Conservation (phyloP, 805 yeast genomes). For the Wickerhamiella nectarea region DNA sequence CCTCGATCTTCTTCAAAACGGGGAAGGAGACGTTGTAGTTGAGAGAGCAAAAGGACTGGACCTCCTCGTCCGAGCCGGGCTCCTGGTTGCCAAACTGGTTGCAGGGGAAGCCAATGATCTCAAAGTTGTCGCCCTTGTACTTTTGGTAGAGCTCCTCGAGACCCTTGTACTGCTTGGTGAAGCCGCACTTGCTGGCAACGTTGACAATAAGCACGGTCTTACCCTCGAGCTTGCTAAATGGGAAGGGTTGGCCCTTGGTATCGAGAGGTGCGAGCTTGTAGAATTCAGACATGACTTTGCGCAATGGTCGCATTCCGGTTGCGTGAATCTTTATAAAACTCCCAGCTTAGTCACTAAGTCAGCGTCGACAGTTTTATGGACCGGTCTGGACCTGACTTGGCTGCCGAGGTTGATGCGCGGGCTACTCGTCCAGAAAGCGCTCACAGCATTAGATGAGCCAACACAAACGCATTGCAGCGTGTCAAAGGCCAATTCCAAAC, state of each 20-base stretch:
- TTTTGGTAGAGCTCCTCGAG: constrained; percentile 54
- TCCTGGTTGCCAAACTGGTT: constrained; percentile 80
- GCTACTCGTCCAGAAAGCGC: too few relatives aligned
- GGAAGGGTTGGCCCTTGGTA: constrained; percentile 43
- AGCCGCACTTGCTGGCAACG: constrained; percentile 76
- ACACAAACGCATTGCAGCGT: too few relatives aligned
- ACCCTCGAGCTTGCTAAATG: constrained; percentile 51
- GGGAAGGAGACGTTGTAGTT: constrained; percentile 92
- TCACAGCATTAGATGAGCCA: too few relatives aligned
- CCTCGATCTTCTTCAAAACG: constrained; percentile 70
- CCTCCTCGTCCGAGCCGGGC: constrained; percentile 54
- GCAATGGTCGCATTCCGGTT: neutral
- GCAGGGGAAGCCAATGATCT: constrained; percentile 76
- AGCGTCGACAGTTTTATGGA: neutral
- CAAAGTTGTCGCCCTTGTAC: constrained; percentile 50
- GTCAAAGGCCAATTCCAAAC: too few relatives aligned
- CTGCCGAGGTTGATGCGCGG: neutral
- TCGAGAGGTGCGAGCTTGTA: constrained; percentile 58
- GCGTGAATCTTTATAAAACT: neutral
- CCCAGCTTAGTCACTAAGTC: neutral
- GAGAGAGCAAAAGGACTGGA: constrained; percentile 54
- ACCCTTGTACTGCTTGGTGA: constrained; percentile 64
- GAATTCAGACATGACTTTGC: constrained; percentile 37
- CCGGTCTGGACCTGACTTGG: neutral
- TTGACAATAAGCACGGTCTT: constrained; percentile 75